These are phyloP conservation scores for Debaryomyces hansenii DNA, from an alignment of 805 yeast species.

Conservation along the genomic window DNA sequence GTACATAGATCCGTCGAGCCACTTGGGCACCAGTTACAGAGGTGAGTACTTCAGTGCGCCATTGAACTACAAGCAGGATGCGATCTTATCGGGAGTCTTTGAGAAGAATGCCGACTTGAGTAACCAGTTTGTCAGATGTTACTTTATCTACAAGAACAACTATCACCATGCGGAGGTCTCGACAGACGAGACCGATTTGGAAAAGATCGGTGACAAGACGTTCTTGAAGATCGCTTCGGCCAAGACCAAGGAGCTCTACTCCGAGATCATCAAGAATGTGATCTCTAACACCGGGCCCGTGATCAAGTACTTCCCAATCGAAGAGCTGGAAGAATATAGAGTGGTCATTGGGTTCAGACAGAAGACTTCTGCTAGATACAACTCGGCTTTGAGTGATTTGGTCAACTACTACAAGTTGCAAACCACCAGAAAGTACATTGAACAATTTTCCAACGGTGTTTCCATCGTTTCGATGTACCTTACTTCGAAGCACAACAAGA, in stretches of 20 bases:
- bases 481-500: constrained; percentile 53
- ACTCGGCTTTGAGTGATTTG: constrained; percentile 80
- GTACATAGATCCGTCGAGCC: constrained; percentile 61
- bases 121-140: constrained; percentile 60
- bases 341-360: constrained; percentile 86
- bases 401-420: constrained; percentile 86
- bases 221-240: constrained; percentile 75
- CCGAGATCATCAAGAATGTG: constrained; percentile 69
- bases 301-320: constrained; percentile 79
- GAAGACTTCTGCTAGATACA: constrained; percentile 81
- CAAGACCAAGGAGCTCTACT: constrained; percentile 77
- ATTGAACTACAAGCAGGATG: constrained; percentile 46
- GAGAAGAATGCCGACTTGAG: constrained; percentile 35
- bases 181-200: constrained; percentile 50
- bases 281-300: constrained; percentile 84
- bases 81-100: constrained; percentile 40
- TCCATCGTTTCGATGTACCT: constrained; percentile 86
- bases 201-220: constrained; percentile 72
- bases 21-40: constrained; percentile 51
- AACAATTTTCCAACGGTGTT: constrained; percentile 86
- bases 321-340: constrained; percentile 79
- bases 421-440: constrained; percentile 88
- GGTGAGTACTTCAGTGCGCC: constrained; percentile 79
- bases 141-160: constrained; percentile 76
- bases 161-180: constrained; percentile 19